Evolutionary conservation across 495 filamentous ascomycete genomes (phyloP).

Genomic region (Neurospora sp.): DNA sequence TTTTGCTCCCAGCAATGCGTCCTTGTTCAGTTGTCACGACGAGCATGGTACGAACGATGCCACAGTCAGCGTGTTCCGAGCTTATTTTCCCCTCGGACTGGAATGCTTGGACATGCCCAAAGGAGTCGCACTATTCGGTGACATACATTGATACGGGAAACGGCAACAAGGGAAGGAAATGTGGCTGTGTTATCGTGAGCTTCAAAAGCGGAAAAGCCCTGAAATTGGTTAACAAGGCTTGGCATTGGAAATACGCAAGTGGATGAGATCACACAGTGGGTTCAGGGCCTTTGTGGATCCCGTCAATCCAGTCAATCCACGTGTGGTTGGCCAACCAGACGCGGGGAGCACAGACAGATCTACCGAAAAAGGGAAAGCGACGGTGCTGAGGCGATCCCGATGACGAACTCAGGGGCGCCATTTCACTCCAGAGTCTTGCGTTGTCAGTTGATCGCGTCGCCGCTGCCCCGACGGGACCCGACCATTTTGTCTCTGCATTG

Average conservation of each 20-base stretch:
- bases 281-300: neutral
- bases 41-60: neutral
- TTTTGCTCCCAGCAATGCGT: neutral
- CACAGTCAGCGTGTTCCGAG: neutral
- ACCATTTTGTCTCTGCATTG: neutral
- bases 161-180: neutral
- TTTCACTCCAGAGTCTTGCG: neutral
- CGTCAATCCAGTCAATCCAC: neutral
- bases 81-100: neutral
- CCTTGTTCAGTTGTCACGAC: neutral
- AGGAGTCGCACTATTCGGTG: neutral
- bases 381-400: neutral
- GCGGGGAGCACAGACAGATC: neutral
- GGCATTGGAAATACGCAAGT: neutral
- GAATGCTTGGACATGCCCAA: neutral
- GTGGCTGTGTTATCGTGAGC: neutral
- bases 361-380: neutral
- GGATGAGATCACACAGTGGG: neutral
- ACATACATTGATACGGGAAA: neutral
- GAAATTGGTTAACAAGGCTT: neutral
- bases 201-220: neutral
- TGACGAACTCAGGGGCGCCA: neutral
- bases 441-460: neutral
- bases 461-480: neutral
- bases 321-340: neutral